Percentiles rank a stretch among this genome's conserved stretches.
Evolutionary conservation across 2,329 filamentous ascomycete genomes (phyloP).

Genomic region (Trichothecium roseum): DNA sequence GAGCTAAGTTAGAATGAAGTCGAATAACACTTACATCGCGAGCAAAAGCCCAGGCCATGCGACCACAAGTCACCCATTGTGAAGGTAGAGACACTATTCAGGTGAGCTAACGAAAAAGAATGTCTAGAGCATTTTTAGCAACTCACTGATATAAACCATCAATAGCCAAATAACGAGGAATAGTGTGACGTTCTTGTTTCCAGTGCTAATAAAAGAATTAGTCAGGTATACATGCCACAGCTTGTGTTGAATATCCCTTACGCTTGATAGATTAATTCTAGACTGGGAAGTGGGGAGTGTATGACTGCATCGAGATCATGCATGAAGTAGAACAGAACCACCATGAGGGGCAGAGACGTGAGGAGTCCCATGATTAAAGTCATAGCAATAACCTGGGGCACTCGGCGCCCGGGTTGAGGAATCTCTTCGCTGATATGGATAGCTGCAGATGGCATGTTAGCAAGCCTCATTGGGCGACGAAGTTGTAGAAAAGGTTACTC

Average conservation of each 20-base stretch:
- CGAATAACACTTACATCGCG: conserved; percentile 19
- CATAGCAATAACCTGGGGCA: conserved; percentile 5
- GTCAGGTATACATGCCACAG: too few species aligned
- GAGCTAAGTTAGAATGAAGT: not conserved
- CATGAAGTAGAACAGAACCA: conserved; percentile 15
- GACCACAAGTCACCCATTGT: conserved; percentile 19
- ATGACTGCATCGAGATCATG: conserved; percentile 16
- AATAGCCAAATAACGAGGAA: not conserved
- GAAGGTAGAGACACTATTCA: conserved; percentile 12
- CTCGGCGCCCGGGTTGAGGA: conserved; percentile 1
- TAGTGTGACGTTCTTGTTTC: conserved; percentile 11
- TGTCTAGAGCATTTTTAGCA: too few species aligned
- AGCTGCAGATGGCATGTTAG: not conserved
- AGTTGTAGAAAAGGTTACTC: too few species aligned
- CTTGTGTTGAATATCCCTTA: too few species aligned
- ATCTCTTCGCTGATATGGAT: conserved; percentile 3
- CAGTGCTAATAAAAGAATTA: conserved; percentile 6
- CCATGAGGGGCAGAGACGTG: conserved; percentile 15
- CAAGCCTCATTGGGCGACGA: too few species aligned
- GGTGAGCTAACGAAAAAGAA: too few species aligned
- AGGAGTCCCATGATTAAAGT: conserved; percentile 16
- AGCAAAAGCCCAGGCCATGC: conserved; percentile 21
- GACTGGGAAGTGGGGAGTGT: conserved; percentile 8
- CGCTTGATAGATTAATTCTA: conserved; percentile 11
- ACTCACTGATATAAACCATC: too few species aligned